Conservation (phyloP, 352 stramenopile species). For the Phytophthora hibernalis region DNA sequence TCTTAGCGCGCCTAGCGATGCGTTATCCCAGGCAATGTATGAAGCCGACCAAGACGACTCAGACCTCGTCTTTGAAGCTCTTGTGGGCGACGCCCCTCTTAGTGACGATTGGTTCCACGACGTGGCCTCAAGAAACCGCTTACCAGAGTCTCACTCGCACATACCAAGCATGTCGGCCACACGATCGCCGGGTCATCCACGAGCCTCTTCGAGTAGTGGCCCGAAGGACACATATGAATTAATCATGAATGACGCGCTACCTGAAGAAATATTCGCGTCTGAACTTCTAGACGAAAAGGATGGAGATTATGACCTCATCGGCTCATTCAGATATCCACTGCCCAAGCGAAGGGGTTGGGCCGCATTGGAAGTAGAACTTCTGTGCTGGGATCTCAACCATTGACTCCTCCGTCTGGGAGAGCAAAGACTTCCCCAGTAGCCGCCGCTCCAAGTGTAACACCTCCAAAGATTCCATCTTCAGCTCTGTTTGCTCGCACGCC, state of each 20-base stretch:
- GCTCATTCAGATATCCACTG: slow-evolving; percentile 37
- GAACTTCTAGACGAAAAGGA: slow-evolving; percentile 34
- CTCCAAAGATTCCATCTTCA: neutral
- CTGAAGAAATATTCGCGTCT: slow-evolving; percentile 46
- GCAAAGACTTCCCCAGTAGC: slow-evolving; percentile 10
- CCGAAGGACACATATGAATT: slow-evolving; percentile 34
- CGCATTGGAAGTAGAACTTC: slow-evolving; percentile 13
- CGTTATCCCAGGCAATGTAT: slow-evolving; percentile 44
- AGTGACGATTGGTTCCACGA: slow-evolving; percentile 56
- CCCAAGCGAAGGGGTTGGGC: slow-evolving; percentile 17
- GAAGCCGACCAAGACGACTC: slow-evolving; percentile 48
- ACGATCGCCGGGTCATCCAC: too few species aligned
- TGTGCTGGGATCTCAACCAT: slow-evolving; percentile 3
- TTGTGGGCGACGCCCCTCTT: slow-evolving; percentile 45
- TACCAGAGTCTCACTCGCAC: slow-evolving; percentile 15
- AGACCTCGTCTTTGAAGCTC: slow-evolving; percentile 50
- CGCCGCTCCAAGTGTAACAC: neutral
- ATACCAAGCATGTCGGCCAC: slow-evolving; percentile 3
- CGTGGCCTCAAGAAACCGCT: slow-evolving; percentile 16
- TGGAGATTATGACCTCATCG: slow-evolving; percentile 39
- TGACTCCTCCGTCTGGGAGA: slow-evolving; percentile 8
- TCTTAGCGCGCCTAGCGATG: slow-evolving; percentile 34
- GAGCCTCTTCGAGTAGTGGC: neutral
- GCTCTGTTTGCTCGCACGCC: slow-evolving; percentile 1
- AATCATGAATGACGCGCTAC: slow-evolving; percentile 40